Evolutionary conservation across 1,284 basidiomycete species (phyloP), one percentile per base, ranked within the genome.

Genomic region (Pterulicium gracile): DNA sequence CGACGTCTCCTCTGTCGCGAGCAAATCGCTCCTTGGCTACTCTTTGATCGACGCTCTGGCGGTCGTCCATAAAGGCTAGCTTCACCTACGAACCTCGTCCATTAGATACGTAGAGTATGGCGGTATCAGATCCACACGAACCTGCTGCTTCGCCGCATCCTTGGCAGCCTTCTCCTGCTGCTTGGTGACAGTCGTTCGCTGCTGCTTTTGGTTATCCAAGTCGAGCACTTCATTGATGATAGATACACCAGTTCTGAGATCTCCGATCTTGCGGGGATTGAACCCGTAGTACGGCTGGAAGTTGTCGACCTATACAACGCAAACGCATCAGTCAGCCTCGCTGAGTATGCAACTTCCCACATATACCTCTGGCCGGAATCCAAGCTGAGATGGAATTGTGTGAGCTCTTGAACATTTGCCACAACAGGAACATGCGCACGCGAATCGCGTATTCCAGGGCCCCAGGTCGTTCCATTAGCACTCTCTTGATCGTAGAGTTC

Each of bases 401-500:
- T 27, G n/a, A 47, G 36, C 18, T 20, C 21, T 17, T 58, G 23
- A 24, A 48, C 24, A 24, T 18, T 35, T 42, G 13, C 46, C 44
- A 42, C 10, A 34, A 62, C 68, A 14, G 39, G 14, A 14, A 43
- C 5, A 19, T 39, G 42, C 75, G 54, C 24, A 86, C 86, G 56
- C 74, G 82, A 41, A 85, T 69, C 2, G 81, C 83, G 63, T 83
- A 88, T 58, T 89, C 86, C 35, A 89, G 62, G 0, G 82, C 71
- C 1, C 87, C 86, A 57, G 80, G 85, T 0, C 75, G 73, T 23
- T 72, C 62, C n/a, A 75, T 62, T 22, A 86, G 57, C 45, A 74
- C 61, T 14, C 69, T 64, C 62, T 81, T 80, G 62, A 87, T 82
- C n/a, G 67, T 66, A 35, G 58, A 58, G 53, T 89, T 89, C 15